Conservation (phyloP, 345 rosid genomes). For the Syzygium jambos region DNA sequence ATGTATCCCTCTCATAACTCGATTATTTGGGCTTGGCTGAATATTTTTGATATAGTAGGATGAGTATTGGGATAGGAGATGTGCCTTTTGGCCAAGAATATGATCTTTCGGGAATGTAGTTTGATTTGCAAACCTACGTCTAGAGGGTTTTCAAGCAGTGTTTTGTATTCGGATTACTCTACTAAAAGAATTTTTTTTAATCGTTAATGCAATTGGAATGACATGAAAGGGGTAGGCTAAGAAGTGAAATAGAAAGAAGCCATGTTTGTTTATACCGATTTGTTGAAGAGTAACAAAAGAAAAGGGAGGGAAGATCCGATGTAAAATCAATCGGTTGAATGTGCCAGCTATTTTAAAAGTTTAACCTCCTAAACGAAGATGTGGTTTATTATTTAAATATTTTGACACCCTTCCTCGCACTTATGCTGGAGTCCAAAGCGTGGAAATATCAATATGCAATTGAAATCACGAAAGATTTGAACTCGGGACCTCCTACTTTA, state of each 20-base stretch:
- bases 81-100: background rate
- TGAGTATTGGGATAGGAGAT: background rate
- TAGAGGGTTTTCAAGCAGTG: background rate
- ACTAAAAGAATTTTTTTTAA: background rate
- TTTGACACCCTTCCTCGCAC: too few species aligned
- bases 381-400: too few species aligned
- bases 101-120: background rate
- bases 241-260: background rate
- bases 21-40: background rate
- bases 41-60: background rate
- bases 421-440: too few species aligned
- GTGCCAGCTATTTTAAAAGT: too few species aligned
- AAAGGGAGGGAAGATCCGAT: background rate
- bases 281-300: background rate
- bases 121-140: background rate
- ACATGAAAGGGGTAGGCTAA: background rate
- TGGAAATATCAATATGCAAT: too few species aligned
- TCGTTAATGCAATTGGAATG: background rate
- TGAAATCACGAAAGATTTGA: too few species aligned
- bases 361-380: rapidly evolving
- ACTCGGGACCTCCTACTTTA: too few species aligned
- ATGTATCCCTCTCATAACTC: background rate
- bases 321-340: background rate
- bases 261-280: background rate
- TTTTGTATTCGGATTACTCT: rapidly evolving